Evolutionary conservation across 148 eudicot species (phyloP).

Genomic region (Arctostaphylos glauca): DNA sequence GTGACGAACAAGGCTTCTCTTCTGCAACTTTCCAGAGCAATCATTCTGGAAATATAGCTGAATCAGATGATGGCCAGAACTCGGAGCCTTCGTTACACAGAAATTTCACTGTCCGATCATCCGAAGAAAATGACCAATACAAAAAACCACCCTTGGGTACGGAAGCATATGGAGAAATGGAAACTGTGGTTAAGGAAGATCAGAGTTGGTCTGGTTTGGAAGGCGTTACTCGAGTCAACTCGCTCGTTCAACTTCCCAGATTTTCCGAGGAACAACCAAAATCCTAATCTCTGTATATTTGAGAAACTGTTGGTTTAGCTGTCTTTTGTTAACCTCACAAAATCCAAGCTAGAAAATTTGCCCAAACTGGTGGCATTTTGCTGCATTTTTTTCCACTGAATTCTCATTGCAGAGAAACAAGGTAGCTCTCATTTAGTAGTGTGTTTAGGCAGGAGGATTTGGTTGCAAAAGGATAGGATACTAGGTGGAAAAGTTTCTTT

Average conservation of each 20-base stretch:
- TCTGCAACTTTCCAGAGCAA: conserved; percentile 72
- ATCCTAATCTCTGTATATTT: conserved; percentile 11
- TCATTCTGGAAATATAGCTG: conserved; percentile 54
- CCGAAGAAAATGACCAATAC: conserved; percentile 49
- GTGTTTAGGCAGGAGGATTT: neutral
- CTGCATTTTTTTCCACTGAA: neutral
- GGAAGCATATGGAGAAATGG: conserved; percentile 38
- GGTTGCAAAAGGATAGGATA: neutral
- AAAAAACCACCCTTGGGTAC: conserved; percentile 36
- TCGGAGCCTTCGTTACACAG: conserved; percentile 80
- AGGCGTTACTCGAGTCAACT: conserved; percentile 93
- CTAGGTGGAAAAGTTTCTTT: neutral
- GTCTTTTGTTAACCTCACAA: neutral
- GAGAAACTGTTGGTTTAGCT: neutral
- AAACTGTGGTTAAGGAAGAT: conserved; percentile 40
- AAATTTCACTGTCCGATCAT: conserved; percentile 72
- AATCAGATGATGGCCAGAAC: conserved; percentile 74
- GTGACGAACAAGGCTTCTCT: conserved; percentile 72
- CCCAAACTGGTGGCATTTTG: neutral
- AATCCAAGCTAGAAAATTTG: neutral
- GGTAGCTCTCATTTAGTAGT: neutral
- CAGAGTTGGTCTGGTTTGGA: conserved; percentile 94
- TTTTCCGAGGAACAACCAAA: conserved; percentile 69
- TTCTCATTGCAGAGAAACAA: neutral
- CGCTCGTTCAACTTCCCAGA: conserved; percentile 95